A percentile compares a stretch with the other conserved stretches of the same genome.
phyloP scores from a whole-genome alignment of 371 early-diverging fungal species.

The Sporodiniella umbellata region DNA sequence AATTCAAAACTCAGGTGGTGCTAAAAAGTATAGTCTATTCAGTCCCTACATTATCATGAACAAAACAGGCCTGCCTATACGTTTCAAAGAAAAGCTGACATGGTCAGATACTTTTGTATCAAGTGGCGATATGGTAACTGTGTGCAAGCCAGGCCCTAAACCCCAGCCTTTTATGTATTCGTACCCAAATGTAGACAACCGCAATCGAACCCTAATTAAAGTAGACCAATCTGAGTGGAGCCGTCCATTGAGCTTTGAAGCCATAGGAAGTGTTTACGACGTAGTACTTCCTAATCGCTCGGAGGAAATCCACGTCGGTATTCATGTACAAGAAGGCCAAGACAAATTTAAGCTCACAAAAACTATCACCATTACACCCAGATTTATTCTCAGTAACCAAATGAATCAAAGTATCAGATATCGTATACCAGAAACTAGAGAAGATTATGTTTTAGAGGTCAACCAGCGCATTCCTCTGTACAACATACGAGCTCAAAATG shows the following conservation, averaged over 20 bases:
- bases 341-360: conserved; percentile 76
- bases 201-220: conserved; percentile 80
- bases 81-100: conserved; percentile 77
- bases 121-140: conserved; percentile 55
- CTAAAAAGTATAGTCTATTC: conserved; percentile 63
- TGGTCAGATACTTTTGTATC: conserved; percentile 72
- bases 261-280: conserved; percentile 85
- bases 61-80: conserved; percentile 82
- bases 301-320: conserved; percentile 79
- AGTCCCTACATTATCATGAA: conserved; percentile 87
- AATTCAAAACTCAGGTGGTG: conserved; percentile 65
- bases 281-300: conserved; percentile 61
- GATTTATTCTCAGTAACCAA: conserved; percentile 89
- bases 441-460: conserved; percentile 47
- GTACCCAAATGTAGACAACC: conserved; percentile 78
- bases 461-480: conserved; percentile 68
- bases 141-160: conserved; percentile 32
- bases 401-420: conserved; percentile 68
- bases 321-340: conserved; percentile 76
- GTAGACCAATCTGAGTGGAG: conserved; percentile 88
- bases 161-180: conserved; percentile 92
- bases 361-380: conserved; percentile 87
- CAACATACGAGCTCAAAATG: conserved; percentile 59
- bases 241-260: conserved; percentile 91
- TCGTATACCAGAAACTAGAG: conserved; percentile 67